Base-by-base conservation (phyloP, 23 red algal species). In the Chondrus crispus region DNA sequence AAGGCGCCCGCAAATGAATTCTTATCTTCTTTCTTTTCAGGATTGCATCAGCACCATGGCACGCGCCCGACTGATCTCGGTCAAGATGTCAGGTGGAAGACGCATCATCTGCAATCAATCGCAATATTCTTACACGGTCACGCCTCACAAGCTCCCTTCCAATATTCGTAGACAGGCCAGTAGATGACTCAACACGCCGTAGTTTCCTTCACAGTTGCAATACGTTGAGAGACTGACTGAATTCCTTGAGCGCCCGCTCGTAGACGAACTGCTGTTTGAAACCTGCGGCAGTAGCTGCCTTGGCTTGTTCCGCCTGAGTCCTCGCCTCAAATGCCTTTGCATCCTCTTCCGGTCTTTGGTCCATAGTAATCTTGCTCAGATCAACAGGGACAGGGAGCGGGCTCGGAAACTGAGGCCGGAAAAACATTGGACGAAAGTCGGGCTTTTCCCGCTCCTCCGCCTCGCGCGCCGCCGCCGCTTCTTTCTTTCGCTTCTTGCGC, bases 401-500 rank as follows among this genome's bases (percentile, higher is more conserved):
- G 66, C 37, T 74, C 6, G 77, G 74, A 57, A 81, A 92, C 38
- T 20, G 5, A 42, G 89, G 89, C 2, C 89, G 55, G 42, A 84
- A 71, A 24, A 26, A 42, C 77, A 92, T 72, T 22, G 87, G 62
- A 47, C 9, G 35, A 22, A 38, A 63, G 37, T 62, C 47, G 8
- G 57, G 66, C 62, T 92, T 51, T 40, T 71, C 30, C 39, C 84
- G n/a, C 38, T 84, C 77, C 55, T 83, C 62, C 28, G 76, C 89
- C 13, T 62, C 76, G 20, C 46, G 45, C 16, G 79, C 79, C 9
- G 89, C 89, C 19, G 76, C 89, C 22, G 50, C 89, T 46, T 83
- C 89, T 42, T 84, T 58, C 75, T 82, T 81, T 5, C 79, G 76
- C 51, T 68, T 49, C 62, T 92, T 92, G 11, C 89, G 55, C 14